phyloP scores from a whole-genome alignment of 495 filamentous ascomycete genomes.

The Penicillium desertorum region DNA sequence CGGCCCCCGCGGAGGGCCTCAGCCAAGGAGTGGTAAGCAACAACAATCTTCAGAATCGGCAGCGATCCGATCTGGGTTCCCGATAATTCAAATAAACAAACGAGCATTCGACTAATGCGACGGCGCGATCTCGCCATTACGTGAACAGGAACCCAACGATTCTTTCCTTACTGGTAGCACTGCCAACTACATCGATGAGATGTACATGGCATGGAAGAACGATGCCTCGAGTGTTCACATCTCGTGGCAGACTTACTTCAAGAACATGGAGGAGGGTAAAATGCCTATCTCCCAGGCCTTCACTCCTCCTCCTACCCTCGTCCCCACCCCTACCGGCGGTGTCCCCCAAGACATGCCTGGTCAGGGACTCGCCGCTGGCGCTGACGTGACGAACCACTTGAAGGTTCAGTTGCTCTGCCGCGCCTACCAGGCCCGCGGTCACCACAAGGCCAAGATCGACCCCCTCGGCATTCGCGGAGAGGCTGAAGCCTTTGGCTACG shows the following conservation, averaged over 20 bases:
- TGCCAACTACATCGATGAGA: constrained; percentile 98
- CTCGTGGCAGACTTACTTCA: constrained; percentile 99
- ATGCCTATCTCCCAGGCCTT: constrained; percentile 98
- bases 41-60: constrained; percentile 13
- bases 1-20: constrained; percentile 49
- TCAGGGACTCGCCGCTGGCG: constrained; percentile 65
- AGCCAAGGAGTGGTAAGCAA: constrained; percentile 40
- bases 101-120: constrained; percentile 30
- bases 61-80: constrained; percentile 14
- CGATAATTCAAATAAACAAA: constrained; percentile 9
- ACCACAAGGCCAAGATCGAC: constrained; percentile 97
- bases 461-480: constrained; percentile 90
- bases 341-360: constrained; percentile 73
- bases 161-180: constrained; percentile 92
- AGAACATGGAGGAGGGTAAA: constrained; percentile 96
- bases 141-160: constrained; percentile 74
- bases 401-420: constrained; percentile 96
- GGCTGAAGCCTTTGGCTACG: constrained; percentile 80
- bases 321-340: constrained; percentile 75
- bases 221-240: constrained; percentile 92
- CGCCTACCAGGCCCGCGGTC: constrained; percentile 95
- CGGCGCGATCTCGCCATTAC: constrained; percentile 21
- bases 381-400: constrained; percentile 91
- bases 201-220: constrained; percentile 96
- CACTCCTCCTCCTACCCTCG: constrained; percentile 87